A percentile compares a stretch with the other conserved stretches of the same genome.
phyloP scores from a whole-genome alignment of 441 rosid species.

The Viola pubescens region DNA sequence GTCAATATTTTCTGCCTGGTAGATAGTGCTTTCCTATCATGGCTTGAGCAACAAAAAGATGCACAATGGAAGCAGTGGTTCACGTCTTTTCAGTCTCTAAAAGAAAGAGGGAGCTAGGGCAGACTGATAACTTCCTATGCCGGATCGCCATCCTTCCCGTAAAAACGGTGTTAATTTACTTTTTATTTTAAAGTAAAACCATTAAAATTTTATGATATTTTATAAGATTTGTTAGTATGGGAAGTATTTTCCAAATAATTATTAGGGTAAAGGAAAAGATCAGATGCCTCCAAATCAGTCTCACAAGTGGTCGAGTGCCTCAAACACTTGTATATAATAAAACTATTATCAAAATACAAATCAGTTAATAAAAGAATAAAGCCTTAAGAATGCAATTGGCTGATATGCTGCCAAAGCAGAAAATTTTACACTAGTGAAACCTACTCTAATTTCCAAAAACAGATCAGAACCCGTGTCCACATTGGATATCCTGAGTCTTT shows the following conservation, averaged over 20 bases:
- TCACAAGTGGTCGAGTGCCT: too few species aligned
- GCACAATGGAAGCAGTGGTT: slow-evolving; percentile 96
- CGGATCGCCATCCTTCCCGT: not conserved
- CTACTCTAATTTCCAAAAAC: not conserved
- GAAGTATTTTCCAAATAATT: too few species aligned
- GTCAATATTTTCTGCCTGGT: slow-evolving; percentile 86
- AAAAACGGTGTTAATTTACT: too few species aligned
- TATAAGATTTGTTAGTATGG: too few species aligned
- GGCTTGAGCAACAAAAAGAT: slow-evolving; percentile 93
- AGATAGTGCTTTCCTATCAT: slow-evolving; percentile 86
- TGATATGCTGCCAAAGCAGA: too few species aligned
- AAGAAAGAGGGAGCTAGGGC: slow-evolving; percentile 49
- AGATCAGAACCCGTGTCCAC: not conserved
- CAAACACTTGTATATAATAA: not conserved
- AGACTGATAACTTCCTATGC: slow-evolving; percentile 20
- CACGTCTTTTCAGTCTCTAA: slow-evolving; percentile 39
- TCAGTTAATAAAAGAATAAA: too few species aligned
- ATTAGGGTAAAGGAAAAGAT: not conserved
- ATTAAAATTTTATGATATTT: too few species aligned
- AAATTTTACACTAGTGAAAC: too few species aligned
- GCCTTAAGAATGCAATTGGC: too few species aligned
- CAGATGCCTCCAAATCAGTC: not conserved
- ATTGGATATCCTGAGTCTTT: not conserved
- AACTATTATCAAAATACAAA: too few species aligned
- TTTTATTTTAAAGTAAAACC: too few species aligned